Percentiles rank a stretch among this genome's conserved stretches.
These are phyloP conservation scores for Penicillium rolfsii DNA, from an alignment of 2,329 filamentous ascomycete genomes.

Conservation along the genomic window DNA sequence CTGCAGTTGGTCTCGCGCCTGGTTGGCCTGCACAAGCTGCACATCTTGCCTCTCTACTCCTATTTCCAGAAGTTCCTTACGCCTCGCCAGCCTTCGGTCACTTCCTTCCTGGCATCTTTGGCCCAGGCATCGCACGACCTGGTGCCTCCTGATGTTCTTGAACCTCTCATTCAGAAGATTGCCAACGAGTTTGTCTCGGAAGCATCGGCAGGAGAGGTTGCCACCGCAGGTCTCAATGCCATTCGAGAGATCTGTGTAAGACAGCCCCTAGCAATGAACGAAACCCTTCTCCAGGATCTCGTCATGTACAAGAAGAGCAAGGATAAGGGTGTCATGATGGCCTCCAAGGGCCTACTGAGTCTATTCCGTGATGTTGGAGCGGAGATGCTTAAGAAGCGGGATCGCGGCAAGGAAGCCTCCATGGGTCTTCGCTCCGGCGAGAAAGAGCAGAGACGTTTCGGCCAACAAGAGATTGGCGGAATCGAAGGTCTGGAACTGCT, in stretches of 20 bases:
- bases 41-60: constrained; percentile 86
- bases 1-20: constrained; percentile 88
- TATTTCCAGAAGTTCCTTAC: constrained; percentile 95
- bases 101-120: constrained; percentile 87
- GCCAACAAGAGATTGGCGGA: constrained; percentile 75
- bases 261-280: constrained; percentile 94
- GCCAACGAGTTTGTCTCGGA: constrained; percentile 98
- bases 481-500: constrained; percentile 93
- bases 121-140: constrained; percentile 90
- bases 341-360: constrained; percentile 85
- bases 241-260: constrained; percentile 92
- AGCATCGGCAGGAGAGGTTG: constrained; percentile 86
- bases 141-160: constrained; percentile 88
- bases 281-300: constrained; percentile 92
- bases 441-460: constrained; percentile 76
- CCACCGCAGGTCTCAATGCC: constrained; percentile 87
- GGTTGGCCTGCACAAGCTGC: constrained; percentile 90
- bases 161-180: constrained; percentile 91
- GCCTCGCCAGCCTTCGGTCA: constrained; percentile 84
- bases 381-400: constrained; percentile 83
- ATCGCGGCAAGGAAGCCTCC: constrained; percentile 87
- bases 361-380: constrained; percentile 90
- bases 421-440: constrained; percentile 78
- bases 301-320: constrained; percentile 97
- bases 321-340: constrained; percentile 99